Evolutionary conservation across 148 eudicot species (phyloP).

Genomic region (Silene latifolia): DNA sequence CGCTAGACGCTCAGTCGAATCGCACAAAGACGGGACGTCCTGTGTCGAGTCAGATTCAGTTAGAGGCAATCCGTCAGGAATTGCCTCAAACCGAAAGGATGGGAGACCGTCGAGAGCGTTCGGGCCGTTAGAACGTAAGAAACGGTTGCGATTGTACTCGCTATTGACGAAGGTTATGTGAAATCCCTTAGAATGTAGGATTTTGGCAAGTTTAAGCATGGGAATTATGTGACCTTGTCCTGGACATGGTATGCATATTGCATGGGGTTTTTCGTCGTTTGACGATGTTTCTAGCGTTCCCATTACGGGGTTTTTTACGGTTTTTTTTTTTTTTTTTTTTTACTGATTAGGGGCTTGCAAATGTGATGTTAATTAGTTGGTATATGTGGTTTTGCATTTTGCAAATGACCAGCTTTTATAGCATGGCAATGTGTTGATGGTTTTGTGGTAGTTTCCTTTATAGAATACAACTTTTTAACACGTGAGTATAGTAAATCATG

Average conservation of each 20-base stretch:
- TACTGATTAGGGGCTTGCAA: no score
- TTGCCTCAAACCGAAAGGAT: slow-evolving; percentile 31
- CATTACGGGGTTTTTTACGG: background rate
- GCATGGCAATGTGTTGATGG: no score
- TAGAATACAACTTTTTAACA: no score
- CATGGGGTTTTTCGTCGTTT: slow-evolving; percentile 6
- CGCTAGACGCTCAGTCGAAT: background rate
- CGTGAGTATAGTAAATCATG: no score
- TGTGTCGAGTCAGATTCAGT: slow-evolving; percentile 29
- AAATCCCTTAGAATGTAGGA: slow-evolving; percentile 25
- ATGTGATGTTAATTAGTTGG: no score
- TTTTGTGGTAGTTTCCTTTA: no score
- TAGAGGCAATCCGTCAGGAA: slow-evolving; percentile 41
- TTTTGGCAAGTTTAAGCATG: slow-evolving; percentile 34
- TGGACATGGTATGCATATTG: slow-evolving; percentile 27
- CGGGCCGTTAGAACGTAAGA: slow-evolving; percentile 30
- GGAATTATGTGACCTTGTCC: slow-evolving; percentile 39
- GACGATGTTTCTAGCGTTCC: background rate
- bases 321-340: no score
- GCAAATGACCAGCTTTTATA: background rate
- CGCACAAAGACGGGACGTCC: slow-evolving; percentile 21
- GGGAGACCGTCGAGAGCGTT: slow-evolving; percentile 26
- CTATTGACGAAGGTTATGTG: slow-evolving; percentile 39
- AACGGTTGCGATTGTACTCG: slow-evolving; percentile 29
- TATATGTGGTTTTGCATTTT: background rate